Evolutionary conservation across 2,329 filamentous ascomycete genomes (phyloP), one percentile per base, ranked within the genome.

Genomic region (Pseudogymnoascus sp.): DNA sequence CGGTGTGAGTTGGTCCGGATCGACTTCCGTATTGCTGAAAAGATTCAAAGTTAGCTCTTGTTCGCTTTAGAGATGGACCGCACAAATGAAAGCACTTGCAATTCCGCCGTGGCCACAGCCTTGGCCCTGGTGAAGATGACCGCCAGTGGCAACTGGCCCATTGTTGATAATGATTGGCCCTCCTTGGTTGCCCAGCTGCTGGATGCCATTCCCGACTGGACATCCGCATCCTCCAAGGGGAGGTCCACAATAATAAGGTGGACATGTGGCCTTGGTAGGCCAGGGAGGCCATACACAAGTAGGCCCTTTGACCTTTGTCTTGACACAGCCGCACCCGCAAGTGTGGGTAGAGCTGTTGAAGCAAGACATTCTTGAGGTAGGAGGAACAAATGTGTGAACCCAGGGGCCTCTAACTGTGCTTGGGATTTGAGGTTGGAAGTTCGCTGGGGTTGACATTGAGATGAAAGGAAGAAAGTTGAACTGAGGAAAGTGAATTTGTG

Each of bases 391-490:
- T 18, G 78, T 77, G 67, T 86, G 83, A 29, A 77, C 70, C 64
- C 82, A 81, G 1, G 82, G 79, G 3, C 84, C 84, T 70, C 79
- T 77, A 47, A 80, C 81, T 14, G 83, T 84, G 67, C 84, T 81
- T 3, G 83, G 82, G 14, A 84, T 81, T 29, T 81, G 83, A 0
- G 84, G 84, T 69, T 86, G 81, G 69, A 82, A 86, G 71, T 83
- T 79, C 51, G 29, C 51, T 57, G 51, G 29, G 16, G 34, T 57
- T 57, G 29, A 34, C 51, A 57, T 57, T 57, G 51, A 57, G 51
- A 57, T 34, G 51, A 57, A 57, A 36, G 51, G 29, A 36, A 57
- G 16, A 34, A 21, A 11, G 29, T 57, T 36, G 12, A 34, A 57
- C 29, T 21, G 10, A 34, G 51, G 29, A 57, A 57, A 57, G 29